Evolutionary conservation across 2,329 filamentous ascomycete species (phyloP).

Genomic region (Mollisia scopiformis): DNA sequence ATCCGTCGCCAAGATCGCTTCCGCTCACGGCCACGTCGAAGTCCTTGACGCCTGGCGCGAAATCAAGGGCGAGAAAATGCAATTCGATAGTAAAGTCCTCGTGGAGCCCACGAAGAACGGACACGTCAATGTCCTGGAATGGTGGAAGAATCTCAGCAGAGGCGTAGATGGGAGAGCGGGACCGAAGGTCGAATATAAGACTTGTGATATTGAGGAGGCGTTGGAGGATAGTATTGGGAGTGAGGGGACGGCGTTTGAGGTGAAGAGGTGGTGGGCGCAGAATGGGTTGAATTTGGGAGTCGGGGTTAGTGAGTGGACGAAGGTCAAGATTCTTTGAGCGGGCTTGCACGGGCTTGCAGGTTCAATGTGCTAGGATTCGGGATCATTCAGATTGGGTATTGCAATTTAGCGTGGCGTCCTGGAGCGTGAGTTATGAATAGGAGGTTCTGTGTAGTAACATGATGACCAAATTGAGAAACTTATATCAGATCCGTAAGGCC

Average conservation of each 20-base stretch:
- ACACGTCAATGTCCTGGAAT: conserved; percentile 82
- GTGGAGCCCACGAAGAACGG: conserved; percentile 87
- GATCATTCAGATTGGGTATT: neutral
- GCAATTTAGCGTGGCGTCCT: neutral
- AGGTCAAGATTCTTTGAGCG: conserved; percentile 52
- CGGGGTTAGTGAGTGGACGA: conserved; percentile 74
- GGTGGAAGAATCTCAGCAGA: conserved; percentile 75
- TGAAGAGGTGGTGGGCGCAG: conserved; percentile 84
- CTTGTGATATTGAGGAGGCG: conserved; percentile 93
- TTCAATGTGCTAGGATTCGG: neutral
- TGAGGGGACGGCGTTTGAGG: conserved; percentile 64
- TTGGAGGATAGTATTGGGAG: conserved; percentile 79
- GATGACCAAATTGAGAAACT: neutral
- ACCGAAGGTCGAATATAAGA: conserved; percentile 86
- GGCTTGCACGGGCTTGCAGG: too few relatives aligned
- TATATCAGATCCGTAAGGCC: too few relatives aligned
- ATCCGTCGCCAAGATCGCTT: conserved; percentile 81
- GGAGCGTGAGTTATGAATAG: neutral
- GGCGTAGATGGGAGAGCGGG: conserved; percentile 54
- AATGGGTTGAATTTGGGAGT: conserved; percentile 72
- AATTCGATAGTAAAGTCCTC: conserved; percentile 82
- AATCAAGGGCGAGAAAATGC: conserved; percentile 72
- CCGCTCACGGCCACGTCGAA: conserved; percentile 80
- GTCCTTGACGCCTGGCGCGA: conserved; percentile 84
- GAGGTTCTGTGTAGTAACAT: neutral